phyloP scores from a whole-genome alignment of 495 filamentous ascomycete species.

The Penicillium chermesinum region DNA sequence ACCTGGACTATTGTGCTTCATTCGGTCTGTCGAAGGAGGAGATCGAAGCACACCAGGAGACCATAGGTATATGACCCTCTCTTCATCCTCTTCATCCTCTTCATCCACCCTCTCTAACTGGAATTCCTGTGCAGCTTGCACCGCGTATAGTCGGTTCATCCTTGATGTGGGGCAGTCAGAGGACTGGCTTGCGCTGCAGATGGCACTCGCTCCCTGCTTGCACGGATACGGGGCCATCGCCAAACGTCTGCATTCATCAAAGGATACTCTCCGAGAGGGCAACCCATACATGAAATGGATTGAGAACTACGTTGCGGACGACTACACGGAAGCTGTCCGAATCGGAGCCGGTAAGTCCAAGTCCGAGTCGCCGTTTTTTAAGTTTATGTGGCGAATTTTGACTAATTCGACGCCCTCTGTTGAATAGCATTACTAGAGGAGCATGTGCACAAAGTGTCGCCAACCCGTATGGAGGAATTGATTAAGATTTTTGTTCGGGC shows the following conservation, averaged over 20 bases:
- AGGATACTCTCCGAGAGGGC: conserved; percentile 50
- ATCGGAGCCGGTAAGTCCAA: conserved; percentile 56
- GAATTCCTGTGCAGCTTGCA: conserved; percentile 31
- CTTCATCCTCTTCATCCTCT: not conserved
- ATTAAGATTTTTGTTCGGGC: conserved; percentile 79
- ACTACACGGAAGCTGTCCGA: conserved; percentile 65
- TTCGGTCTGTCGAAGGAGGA: conserved; percentile 75
- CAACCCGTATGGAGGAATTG: conserved; percentile 70
- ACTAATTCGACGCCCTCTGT: conserved; percentile 16
- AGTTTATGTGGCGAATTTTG: conserved; percentile 4
- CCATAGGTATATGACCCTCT: conserved; percentile 52
- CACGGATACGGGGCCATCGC: conserved; percentile 82
- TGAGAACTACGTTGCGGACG: conserved; percentile 73
- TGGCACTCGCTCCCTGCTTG: conserved; percentile 78
- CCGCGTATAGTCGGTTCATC: conserved; percentile 62
- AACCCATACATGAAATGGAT: conserved; percentile 93
- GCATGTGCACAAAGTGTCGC: conserved; percentile 64
- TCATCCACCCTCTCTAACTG: conserved; percentile 26
- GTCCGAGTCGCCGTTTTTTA: not conserved
- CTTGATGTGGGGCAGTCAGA: conserved; percentile 83
- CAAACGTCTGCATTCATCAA: conserved; percentile 54
- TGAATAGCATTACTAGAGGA: conserved; percentile 62
- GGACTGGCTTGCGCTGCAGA: conserved; percentile 77
- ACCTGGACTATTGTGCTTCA: conserved; percentile 70
- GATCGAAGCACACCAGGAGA: conserved; percentile 68